A percentile compares a stretch with the other conserved stretches of the same genome.
These are phyloP conservation scores for Combretum micranthum DNA, from an alignment of 345 rosid genomes.

Conservation along the genomic window DNA sequence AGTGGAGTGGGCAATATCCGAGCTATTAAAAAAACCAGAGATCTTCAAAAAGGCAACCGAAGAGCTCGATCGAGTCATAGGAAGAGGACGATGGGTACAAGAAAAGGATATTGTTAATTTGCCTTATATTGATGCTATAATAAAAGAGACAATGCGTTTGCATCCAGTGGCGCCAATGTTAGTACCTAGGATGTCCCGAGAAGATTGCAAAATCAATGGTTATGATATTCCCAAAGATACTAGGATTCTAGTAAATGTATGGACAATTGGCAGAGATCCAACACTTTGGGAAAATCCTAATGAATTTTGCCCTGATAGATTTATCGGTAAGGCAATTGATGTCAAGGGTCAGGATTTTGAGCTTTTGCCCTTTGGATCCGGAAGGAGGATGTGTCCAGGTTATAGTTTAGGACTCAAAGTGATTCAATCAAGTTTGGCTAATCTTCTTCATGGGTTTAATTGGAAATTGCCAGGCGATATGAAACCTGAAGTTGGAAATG, in stretches of 20 bases:
- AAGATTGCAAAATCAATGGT: conserved; percentile 14
- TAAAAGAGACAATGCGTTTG: conserved; percentile 29
- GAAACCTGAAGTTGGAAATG: conserved; percentile 4
- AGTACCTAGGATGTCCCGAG: conserved; percentile 10
- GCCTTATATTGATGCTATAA: conserved; percentile 27
- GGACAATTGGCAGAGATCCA: conserved; percentile 22
- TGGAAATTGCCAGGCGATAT: conserved; percentile 5
- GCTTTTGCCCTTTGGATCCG: conserved; percentile 41
- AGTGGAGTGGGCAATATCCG: conserved; percentile 24
- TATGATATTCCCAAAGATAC: conserved; percentile 16
- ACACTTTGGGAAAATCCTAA: conserved; percentile 15
- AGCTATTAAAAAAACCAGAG: conserved; percentile 19
- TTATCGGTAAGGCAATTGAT: conserved; percentile 12
- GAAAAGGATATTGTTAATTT: conserved; percentile 30
- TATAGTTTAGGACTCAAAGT: conserved; percentile 15
- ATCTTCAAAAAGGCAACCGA: conserved; percentile 12
- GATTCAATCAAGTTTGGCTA: conserved; percentile 10
- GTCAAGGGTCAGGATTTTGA: conserved; percentile 36
- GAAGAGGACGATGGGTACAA: conserved; percentile 23
- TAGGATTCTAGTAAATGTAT: conserved; percentile 12
- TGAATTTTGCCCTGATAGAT: conserved; percentile 20
- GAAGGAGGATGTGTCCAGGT: conserved; percentile 28
- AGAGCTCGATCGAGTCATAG: conserved; percentile 36
- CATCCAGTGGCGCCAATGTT: conserved; percentile 14
- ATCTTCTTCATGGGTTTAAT: conserved; percentile 12